Evolutionary conservation across 257 asterid genomes (phyloP), one percentile per base, ranked within the genome.

Genomic region (Petunia secreta): DNA sequence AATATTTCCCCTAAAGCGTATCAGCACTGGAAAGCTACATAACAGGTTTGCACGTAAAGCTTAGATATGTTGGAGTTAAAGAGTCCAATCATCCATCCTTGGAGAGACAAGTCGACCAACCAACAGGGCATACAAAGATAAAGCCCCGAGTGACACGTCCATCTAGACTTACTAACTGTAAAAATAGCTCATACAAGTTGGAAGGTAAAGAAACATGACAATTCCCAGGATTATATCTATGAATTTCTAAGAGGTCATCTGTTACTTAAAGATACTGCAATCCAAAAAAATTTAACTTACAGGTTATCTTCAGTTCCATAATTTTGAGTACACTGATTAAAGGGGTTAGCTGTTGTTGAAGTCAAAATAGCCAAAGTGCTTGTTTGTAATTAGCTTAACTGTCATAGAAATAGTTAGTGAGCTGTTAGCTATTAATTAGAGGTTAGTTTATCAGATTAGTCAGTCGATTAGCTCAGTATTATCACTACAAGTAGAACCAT

Each of bases 1-100:
- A 66, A 6, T 14, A 48, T 38, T 66, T 40, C 41, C 0, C 37
- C 53, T 41, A 66, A 44, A 66, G 73, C 38, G 46, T 40, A 66
- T 0, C 37, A 66, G 74, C 52, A 39, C 16, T 39, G 52, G 40
- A 66, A 40, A 66, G 74, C 53, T 66, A 43, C 55, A 7, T 1
- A 43, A 67, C 8, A 67, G 38, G 4, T 8, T 43, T 67, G 55
- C 75, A 67, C 75, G 43, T 15, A 67, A 65, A 67, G 75, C 15
- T 67, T 43, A 67, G 55, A 67, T 53, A 67, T 67, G 75, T 67
- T 43, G 75, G 39, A 43, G 52, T 38, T 66, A 66, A 15, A 67
- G 55, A 67, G 15, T n/a, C 55, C 25, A 25, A 25, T 25, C 25
- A 25, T 25, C 25, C 55, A 67, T 43, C 54, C 55, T n/a, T 9